A percentile compares a stretch with the other conserved stretches of the same genome.
Evolutionary conservation across 2,329 filamentous ascomycete genomes (phyloP).

Genomic region (Basipetospora chlamydospora): DNA sequence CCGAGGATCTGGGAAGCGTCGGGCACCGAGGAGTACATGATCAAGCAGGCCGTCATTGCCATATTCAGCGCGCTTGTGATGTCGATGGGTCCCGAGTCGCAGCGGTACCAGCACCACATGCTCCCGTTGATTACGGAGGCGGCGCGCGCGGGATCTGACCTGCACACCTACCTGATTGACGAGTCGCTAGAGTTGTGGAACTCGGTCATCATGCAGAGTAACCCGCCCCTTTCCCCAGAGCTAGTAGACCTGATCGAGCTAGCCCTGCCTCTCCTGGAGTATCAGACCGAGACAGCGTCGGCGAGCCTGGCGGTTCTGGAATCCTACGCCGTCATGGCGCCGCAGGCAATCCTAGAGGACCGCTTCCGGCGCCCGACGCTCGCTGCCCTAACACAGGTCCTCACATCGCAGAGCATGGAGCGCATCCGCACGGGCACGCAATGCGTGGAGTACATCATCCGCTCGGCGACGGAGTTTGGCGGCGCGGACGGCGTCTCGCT

Average conservation of each 20-base stretch:
- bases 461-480: slow-evolving; percentile 46
- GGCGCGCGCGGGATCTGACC: slow-evolving; percentile 58
- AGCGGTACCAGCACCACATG: slow-evolving; percentile 65
- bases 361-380: slow-evolving; percentile 34
- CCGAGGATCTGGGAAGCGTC: slow-evolving; percentile 75
- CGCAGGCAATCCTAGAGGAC: slow-evolving; percentile 49
- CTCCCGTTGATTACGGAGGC: slow-evolving; percentile 72
- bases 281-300: slow-evolving; percentile 47
- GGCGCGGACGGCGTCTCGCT: slow-evolving; percentile 44
- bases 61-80: slow-evolving; percentile 75
- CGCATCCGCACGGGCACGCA: slow-evolving; percentile 41
- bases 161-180: slow-evolving; percentile 73
- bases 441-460: slow-evolving; percentile 51
- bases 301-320: slow-evolving; percentile 51
- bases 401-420: slow-evolving; percentile 41
- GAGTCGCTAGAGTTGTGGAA: slow-evolving; percentile 86
- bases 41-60: slow-evolving; percentile 85
- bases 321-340: slow-evolving; percentile 55
- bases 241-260: slow-evolving; percentile 49
- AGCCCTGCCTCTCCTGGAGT: slow-evolving; percentile 51
- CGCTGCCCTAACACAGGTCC: slow-evolving; percentile 32
- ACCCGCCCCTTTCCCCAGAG: slow-evolving; percentile 43
- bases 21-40: slow-evolving; percentile 66
- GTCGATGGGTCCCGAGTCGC: slow-evolving; percentile 66
- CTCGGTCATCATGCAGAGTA: slow-evolving; percentile 54